A percentile compares a stretch with the other conserved stretches of the same genome.
These are phyloP conservation scores for Omphalotus guepiniiformis DNA, from an alignment of 768 basidiomycete species.

Conservation along the genomic window DNA sequence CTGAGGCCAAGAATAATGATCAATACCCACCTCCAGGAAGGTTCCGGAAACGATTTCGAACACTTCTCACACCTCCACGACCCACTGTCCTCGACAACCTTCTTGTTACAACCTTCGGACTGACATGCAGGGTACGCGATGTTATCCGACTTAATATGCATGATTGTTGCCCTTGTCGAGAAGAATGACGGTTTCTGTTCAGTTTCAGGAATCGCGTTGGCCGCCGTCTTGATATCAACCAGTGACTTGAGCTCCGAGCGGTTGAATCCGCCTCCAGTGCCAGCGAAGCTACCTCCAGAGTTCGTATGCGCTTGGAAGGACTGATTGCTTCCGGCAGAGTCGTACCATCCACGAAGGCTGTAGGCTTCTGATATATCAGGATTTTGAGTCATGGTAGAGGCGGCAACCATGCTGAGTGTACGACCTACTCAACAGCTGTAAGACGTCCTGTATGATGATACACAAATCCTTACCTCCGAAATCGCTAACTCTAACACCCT, in stretches of 20 bases:
- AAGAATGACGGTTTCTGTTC: slow-evolving; percentile 81
- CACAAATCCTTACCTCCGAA: slow-evolving; percentile 59
- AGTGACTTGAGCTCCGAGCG: slow-evolving; percentile 71
- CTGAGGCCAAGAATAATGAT: not conserved
- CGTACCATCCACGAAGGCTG: slow-evolving; percentile 88
- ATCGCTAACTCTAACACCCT: slow-evolving; percentile 90
- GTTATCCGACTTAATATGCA: slow-evolving; percentile 81
- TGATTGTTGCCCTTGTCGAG: slow-evolving; percentile 74
- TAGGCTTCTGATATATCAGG: slow-evolving; percentile 94
- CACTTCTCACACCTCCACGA: slow-evolving; percentile 97
- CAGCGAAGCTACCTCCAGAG: not conserved
- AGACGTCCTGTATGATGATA: too few species aligned
- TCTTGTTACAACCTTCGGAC: slow-evolving; percentile 80
- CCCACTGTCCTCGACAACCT: slow-evolving; percentile 64
- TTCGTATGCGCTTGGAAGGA: slow-evolving; percentile 74
- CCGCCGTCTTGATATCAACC: slow-evolving; percentile 66
- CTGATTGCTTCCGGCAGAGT: slow-evolving; percentile 56
- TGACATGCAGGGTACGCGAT: slow-evolving; percentile 90
- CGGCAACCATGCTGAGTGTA: slow-evolving; percentile 77
- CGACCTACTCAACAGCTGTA: slow-evolving; percentile 45
- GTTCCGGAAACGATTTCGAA: slow-evolving; percentile 59
- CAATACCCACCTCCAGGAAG: slow-evolving; percentile 71
- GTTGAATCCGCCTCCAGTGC: slow-evolving; percentile 48
- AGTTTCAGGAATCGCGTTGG: slow-evolving; percentile 53
- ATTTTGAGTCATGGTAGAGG: slow-evolving; percentile 77